phyloP scores from a whole-genome alignment of 2,329 filamentous ascomycete species.

The Microsporum audouinii region DNA sequence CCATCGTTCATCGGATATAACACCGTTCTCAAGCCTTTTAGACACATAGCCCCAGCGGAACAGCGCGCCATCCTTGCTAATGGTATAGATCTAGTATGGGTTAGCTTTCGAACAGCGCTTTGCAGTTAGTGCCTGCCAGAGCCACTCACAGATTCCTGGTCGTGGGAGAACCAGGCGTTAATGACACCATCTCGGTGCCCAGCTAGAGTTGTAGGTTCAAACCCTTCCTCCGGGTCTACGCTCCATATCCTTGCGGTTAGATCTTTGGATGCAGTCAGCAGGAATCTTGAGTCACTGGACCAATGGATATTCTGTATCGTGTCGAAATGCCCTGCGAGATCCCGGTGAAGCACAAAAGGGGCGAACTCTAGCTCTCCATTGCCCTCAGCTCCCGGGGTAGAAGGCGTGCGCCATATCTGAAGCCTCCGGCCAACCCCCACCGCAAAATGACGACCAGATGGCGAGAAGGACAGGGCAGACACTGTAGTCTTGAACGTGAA shows the following conservation, averaged over 20 bases:
- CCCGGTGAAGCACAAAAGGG: slow-evolving; percentile 79
- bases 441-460: slow-evolving; percentile 81
- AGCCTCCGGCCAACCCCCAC: slow-evolving; percentile 77
- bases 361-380: slow-evolving; percentile 86
- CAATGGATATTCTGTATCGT: slow-evolving; percentile 76
- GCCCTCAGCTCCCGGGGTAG: slow-evolving; percentile 66
- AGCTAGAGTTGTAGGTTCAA: slow-evolving; percentile 76
- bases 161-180: slow-evolving; percentile 91
- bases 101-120: background rate
- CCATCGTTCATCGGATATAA: slow-evolving; percentile 64
- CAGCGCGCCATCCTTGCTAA: slow-evolving; percentile 93
- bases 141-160: slow-evolving; percentile 63
- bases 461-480: slow-evolving; percentile 77
- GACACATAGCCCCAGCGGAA: slow-evolving; percentile 82
- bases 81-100: slow-evolving; percentile 62
- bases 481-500: slow-evolving; percentile 86
- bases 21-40: slow-evolving; percentile 50
- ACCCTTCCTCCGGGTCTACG: slow-evolving; percentile 71
- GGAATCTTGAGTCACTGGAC: slow-evolving; percentile 93
- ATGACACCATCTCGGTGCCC: slow-evolving; percentile 85
- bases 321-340: slow-evolving; percentile 82
- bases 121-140: background rate
- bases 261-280: slow-evolving; percentile 84
- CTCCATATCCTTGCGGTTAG: slow-evolving; percentile 93
- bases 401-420: slow-evolving; percentile 93